Conservation (phyloP, 75 land plant genomes). For the Pseudotsuga menziesii region DNA sequence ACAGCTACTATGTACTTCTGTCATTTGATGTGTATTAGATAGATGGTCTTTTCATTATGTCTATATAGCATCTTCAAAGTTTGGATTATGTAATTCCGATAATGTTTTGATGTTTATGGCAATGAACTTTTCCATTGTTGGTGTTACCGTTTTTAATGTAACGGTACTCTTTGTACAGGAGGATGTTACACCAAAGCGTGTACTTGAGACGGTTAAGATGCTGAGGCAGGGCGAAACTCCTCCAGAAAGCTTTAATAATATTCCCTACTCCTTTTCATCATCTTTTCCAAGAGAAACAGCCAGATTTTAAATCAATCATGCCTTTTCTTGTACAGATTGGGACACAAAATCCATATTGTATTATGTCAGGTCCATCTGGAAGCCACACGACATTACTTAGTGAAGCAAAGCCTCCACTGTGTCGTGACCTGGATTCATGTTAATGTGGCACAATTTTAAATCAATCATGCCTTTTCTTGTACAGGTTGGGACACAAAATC, state of each 20-base stretch:
- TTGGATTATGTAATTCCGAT: slow-evolving; percentile 1
- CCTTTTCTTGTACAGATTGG: too few relatives aligned
- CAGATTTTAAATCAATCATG: neutral
- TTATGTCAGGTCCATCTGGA: too few relatives aligned
- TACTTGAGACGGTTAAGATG: slow-evolving; percentile 37
- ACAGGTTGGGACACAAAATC: slow-evolving; percentile 94
- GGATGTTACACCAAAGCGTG: slow-evolving; percentile 38
- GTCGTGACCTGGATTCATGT: too few relatives aligned
- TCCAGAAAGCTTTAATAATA: slow-evolving; percentile 30
- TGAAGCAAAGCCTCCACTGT: too few relatives aligned
- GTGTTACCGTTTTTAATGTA: neutral
- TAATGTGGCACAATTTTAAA: too few relatives aligned
- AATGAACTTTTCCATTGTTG: neutral
- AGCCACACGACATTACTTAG: too few relatives aligned
- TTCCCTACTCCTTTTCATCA: neutral
- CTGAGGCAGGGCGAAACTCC: slow-evolving; percentile 36
- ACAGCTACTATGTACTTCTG: slow-evolving; percentile 81
- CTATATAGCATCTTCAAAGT: neutral
- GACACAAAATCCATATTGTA: too few relatives aligned
- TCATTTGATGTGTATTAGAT: neutral
- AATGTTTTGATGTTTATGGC: neutral
- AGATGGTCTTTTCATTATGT: too few relatives aligned
- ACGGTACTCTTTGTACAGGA: slow-evolving; percentile 27
- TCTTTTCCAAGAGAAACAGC: neutral
- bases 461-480: too few relatives aligned